Evolutionary conservation across 1,139 yeast species (phyloP).

Genomic region (Yamadazyma triangularis): DNA sequence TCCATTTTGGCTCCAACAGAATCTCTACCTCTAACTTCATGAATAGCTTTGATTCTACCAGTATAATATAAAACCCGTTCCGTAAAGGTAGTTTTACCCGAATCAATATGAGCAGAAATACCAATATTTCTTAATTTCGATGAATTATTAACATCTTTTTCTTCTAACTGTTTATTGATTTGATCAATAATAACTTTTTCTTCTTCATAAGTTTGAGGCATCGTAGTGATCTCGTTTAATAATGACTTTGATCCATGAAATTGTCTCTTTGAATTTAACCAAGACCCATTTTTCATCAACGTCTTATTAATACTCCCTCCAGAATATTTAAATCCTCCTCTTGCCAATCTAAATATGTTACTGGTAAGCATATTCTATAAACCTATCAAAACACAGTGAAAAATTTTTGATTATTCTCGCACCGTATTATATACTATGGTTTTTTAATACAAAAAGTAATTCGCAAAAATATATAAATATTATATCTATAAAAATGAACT

Average conservation of each 20-base stretch:
- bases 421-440: no score
- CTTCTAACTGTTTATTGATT: constrained; percentile 48
- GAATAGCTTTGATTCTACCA: constrained; percentile 95
- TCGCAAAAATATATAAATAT: no score
- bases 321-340: neutral
- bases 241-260: constrained; percentile 10
- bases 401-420: no score
- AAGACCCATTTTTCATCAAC: no score
- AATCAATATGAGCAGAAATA: constrained; percentile 87
- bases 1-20: constrained; percentile 98
- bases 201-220: constrained; percentile 57
- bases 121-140: constrained; percentile 84
- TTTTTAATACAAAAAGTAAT: no score
- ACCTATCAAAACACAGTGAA: neutral
- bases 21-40: constrained; percentile 97
- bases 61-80: constrained; percentile 96
- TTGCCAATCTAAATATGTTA: neutral
- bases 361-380: neutral
- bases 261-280: no score
- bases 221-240: constrained; percentile 11
- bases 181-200: constrained; percentile 66
- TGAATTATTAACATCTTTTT: constrained; percentile 54
- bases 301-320: no score
- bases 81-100: constrained; percentile 87
- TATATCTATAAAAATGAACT: no score